Conservation (phyloP, 306 rosid genomes). For the Luffa aegyptiaca region DNA sequence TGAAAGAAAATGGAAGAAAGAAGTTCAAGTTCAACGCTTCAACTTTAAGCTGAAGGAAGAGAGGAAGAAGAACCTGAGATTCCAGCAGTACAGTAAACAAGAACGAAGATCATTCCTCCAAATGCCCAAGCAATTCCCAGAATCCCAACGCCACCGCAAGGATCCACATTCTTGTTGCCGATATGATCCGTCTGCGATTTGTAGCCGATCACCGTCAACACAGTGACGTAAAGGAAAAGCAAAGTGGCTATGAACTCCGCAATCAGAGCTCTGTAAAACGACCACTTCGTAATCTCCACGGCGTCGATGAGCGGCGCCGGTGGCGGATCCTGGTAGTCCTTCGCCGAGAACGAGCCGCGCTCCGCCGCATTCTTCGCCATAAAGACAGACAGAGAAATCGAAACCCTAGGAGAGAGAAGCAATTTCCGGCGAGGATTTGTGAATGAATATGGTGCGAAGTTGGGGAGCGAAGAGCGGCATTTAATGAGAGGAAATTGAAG, state of each 20-base stretch:
- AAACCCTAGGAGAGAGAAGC: background rate
- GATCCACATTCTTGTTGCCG: constrained; percentile 6
- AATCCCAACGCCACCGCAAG: constrained; percentile 67
- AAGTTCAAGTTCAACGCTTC: background rate
- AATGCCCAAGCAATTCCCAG: constrained; percentile 95
- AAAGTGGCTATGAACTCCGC: constrained; percentile 90
- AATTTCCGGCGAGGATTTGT: background rate
- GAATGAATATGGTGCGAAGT: background rate
- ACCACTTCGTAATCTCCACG: constrained; percentile 67
- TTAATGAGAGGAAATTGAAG: background rate
- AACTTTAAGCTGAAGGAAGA: background rate
- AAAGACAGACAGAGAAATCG: background rate
- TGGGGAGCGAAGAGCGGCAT: background rate
- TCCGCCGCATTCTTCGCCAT: constrained; percentile 31
- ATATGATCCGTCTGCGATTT: constrained; percentile 33
- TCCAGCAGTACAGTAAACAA: constrained; percentile 97
- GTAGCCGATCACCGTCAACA: constrained; percentile 80
- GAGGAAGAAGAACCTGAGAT: constrained; percentile 50
- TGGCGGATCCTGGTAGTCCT: constrained; percentile 94
- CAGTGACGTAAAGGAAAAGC: constrained; percentile 79
- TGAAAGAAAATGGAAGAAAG: background rate
- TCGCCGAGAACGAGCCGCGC: constrained; percentile 50
- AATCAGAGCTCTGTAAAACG: constrained; percentile 83
- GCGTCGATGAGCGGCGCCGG: constrained; percentile 60
- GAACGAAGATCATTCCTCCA: constrained; percentile 96